phyloP scores from a whole-genome alignment of 345 rosid genomes.

The rapeseed (Brassica napus) region DNA sequence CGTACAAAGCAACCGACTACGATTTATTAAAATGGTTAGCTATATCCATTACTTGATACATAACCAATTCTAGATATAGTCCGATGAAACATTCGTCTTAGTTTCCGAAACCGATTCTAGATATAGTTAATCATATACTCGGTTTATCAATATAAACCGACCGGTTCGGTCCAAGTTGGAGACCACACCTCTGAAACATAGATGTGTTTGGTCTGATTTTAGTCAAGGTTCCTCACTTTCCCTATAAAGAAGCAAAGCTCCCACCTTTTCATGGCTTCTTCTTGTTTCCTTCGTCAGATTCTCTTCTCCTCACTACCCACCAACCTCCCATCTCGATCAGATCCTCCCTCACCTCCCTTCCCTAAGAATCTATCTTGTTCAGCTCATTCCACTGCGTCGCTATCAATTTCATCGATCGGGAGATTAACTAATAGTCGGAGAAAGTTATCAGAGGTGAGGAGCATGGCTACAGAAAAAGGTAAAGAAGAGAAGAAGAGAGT shows the following conservation, averaged over 20 bases:
- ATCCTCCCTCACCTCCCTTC: background rate
- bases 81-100: no score
- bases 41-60: no score
- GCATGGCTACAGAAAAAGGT: conserved; percentile 27
- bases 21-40: no score
- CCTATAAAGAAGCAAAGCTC: conserved; percentile 9
- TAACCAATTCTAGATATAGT: no score
- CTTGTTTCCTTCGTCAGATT: conserved; percentile 27
- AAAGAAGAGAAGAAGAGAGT: conserved; percentile 43
- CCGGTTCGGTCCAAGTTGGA: background rate
- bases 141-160: background rate
- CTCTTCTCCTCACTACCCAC: conserved; percentile 23
- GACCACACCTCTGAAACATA: background rate
- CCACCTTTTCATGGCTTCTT: conserved; percentile 27
- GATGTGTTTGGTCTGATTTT: conserved; percentile 12
- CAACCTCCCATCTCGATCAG: background rate
- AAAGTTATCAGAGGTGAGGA: conserved; percentile 37
- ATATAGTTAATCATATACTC: background rate
- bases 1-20: no score
- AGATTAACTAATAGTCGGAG: conserved; percentile 13
- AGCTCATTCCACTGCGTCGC: conserved; percentile 1
- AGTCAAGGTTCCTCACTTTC: conserved; percentile 22
- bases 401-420: conserved; percentile 34
- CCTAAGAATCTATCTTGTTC: background rate
- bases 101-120: no score